Evolutionary conservation across 441 rosid genomes (phyloP), one percentile per base, ranked within the genome.

Genomic region (Bocquillonia castaneifolia): DNA sequence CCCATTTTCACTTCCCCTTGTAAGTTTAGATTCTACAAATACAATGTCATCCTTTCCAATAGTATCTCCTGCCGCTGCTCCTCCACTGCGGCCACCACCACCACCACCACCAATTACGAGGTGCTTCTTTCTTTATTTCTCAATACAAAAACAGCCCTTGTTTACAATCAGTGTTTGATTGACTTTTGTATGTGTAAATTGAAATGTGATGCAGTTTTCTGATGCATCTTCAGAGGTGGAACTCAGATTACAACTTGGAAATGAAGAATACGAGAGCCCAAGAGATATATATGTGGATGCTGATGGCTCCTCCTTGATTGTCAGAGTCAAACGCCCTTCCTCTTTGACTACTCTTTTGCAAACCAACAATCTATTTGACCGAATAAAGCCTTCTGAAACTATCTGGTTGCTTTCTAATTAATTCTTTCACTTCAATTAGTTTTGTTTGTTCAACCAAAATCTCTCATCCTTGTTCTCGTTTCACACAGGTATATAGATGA

Each of bases 211-310:
- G 84, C 88, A 91, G 97, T 93, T 93, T 79, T 75, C 77, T 17
- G 97, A 91, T 75, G 82, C 84, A 59, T 78, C 90, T 61, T 75
- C 85, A 25, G 98, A 93, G 61, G 89, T 93, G 79, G 98, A 93
- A 70, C 66, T 93, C 66, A 86, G 84, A 70, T 68, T 93, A 64
- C 82, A 85, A 64, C 76, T 89, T 8, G 81, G 77, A 17, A 71
- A 73, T 47, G 78, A 75, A 29, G 88, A 80, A 22, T 71, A 56
- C 67, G 77, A 57, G 20, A 78, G 83, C 63, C 75, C 95, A 14
- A 88, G 75, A 77, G 90, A 93, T 76, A 68, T 93, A 64, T 83
- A 76, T 28, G 93, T 91, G 64, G 93, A 91, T 76, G 93, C 93
- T n/a, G 86, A 89, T 74, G 88, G 82, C 26, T 79, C 84, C 40